Evolutionary conservation across 225 moss, liverwort and hornwort species (phyloP).

Genomic region (Anthoceros angustus): DNA sequence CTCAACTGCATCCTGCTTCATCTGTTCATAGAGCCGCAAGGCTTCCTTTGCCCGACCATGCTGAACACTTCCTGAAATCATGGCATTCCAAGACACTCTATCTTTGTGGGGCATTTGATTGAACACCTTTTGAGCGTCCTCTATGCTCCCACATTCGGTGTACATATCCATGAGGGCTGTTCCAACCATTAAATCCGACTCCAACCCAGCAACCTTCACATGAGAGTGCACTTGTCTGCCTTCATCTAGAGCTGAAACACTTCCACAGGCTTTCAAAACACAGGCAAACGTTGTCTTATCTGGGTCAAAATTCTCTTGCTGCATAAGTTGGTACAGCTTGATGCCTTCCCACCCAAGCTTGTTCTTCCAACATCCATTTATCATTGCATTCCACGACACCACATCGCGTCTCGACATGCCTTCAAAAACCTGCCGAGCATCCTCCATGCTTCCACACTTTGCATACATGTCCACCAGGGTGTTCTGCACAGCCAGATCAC

Average conservation of each 20-base stretch:
- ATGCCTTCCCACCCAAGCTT: background rate
- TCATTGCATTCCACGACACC: slow-evolving; percentile 1
- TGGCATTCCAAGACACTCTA: background rate
- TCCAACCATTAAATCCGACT: background rate
- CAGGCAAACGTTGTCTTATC: background rate
- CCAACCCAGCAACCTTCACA: background rate
- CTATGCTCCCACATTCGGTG: background rate
- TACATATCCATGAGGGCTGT: background rate
- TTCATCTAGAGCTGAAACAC: background rate
- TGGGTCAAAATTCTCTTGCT: background rate
- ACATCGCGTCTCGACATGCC: background rate
- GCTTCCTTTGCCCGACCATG: background rate
- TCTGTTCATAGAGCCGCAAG: background rate
- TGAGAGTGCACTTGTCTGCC: background rate
- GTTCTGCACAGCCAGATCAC: background rate
- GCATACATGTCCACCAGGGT: background rate
- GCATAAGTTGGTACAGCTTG: background rate
- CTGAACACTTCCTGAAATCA: background rate
- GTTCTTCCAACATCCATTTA: background rate
- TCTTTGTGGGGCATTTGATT: background rate
- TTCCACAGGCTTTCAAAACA: background rate
- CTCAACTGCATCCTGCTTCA: background rate
- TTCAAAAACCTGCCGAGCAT: background rate
- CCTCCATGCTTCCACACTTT: slow-evolving; percentile 2
- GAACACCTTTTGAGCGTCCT: background rate